These are phyloP conservation scores for Sphenostylis stenocarpa DNA, from an alignment of 306 rosid genomes.

Conservation along the genomic window DNA sequence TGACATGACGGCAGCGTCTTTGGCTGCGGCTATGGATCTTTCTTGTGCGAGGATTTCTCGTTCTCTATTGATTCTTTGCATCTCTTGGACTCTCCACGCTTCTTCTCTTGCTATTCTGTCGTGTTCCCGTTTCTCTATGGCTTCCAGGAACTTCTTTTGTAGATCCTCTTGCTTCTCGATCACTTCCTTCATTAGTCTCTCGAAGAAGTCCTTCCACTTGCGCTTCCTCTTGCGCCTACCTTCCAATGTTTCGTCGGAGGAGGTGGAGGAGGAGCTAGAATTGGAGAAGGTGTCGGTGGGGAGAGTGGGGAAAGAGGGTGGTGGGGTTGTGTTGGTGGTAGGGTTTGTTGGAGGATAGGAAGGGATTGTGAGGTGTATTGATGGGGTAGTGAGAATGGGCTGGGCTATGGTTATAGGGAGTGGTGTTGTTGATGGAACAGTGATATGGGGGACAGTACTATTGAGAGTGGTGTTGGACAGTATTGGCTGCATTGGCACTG, in stretches of 20 bases:
- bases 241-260: constrained; percentile 62
- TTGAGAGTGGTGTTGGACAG: not conserved
- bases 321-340: constrained; percentile 30
- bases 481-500: constrained; percentile 28
- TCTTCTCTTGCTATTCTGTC: constrained; percentile 70
- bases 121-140: constrained; percentile 77
- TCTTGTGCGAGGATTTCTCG: constrained; percentile 76
- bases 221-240: constrained; percentile 64
- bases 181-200: constrained; percentile 70
- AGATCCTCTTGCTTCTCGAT: constrained; percentile 72
- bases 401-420: constrained; percentile 41
- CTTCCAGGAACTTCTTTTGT: constrained; percentile 72
- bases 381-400: constrained; percentile 23
- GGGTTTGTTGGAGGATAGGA: constrained; percentile 41
- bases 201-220: constrained; percentile 87
- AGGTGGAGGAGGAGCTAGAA: constrained; percentile 69
- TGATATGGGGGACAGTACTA: constrained; percentile 26
- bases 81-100: constrained; percentile 80
- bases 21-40: constrained; percentile 62
- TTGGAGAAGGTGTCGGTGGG: constrained; percentile 49
- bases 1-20: constrained; percentile 75
- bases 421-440: constrained; percentile 60
- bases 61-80: constrained; percentile 62
- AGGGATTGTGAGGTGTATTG: constrained; percentile 35
- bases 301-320: constrained; percentile 30